Conservation (phyloP, 306 rosid species). For the Ceratonia siliqua region DNA sequence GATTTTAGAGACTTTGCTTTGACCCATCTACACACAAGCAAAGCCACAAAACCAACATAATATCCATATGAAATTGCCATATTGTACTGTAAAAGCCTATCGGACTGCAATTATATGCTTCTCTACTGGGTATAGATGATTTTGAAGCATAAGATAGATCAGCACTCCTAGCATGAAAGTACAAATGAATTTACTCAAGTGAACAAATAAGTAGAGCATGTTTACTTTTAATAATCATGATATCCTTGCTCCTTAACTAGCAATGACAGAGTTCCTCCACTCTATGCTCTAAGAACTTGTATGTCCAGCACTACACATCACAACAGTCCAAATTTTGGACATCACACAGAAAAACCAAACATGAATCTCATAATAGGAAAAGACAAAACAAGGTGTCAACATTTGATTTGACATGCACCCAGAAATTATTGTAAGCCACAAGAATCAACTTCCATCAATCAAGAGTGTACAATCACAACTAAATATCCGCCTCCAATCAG, state of each 20-base stretch:
- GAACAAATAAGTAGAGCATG: background rate
- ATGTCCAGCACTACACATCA: background rate
- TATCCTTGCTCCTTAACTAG: background rate
- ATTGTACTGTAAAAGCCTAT: background rate
- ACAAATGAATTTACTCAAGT: background rate
- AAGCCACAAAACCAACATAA: background rate
- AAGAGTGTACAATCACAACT: constrained; percentile 2
- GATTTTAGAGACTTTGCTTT: background rate
- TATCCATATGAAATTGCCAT: too few species aligned
- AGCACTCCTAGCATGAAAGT: background rate
- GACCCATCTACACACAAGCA: background rate
- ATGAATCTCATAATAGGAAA: background rate
- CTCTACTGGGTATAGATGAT: background rate
- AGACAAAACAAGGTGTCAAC: background rate
- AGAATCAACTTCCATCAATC: background rate
- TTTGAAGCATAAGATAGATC: background rate
- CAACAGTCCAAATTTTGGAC: constrained; percentile 7
- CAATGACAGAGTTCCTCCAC: background rate
- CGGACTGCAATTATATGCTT: background rate
- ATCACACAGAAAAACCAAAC: background rate
- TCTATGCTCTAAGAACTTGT: background rate
- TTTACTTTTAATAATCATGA: background rate
- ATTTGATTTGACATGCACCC: background rate
- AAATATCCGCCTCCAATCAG: background rate
- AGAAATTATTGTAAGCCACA: background rate